Evolutionary conservation across 2,329 filamentous ascomycete genomes (phyloP).

Genomic region (Fusarium tuaranense): DNA sequence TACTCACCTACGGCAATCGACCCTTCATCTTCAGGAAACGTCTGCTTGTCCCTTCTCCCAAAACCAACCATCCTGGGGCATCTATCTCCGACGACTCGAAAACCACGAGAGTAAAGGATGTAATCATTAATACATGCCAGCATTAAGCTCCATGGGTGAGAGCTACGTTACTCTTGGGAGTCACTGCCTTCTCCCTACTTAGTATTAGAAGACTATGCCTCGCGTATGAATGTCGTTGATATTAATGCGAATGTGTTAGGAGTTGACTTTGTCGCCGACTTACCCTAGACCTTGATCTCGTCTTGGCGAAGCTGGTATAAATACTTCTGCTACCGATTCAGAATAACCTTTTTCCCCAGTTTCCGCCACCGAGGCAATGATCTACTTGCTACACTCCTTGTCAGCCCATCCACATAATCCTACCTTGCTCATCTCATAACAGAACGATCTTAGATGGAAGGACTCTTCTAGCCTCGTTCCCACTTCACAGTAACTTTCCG

Average conservation of each 20-base stretch:
- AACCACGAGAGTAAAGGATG: too few relatives aligned
- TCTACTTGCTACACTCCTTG: neutral
- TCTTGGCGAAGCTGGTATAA: neutral
- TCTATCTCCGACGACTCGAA: too few relatives aligned
- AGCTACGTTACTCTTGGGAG: too few relatives aligned
- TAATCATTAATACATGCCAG: too few relatives aligned
- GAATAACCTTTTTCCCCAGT: neutral
- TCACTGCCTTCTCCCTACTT: too few relatives aligned
- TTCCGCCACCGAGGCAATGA: too few relatives aligned
- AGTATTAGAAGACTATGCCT: neutral
- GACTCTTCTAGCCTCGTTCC: neutral
- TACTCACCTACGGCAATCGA: too few relatives aligned
- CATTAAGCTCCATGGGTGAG: too few relatives aligned
- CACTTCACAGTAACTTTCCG: neutral
- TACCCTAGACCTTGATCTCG: neutral
- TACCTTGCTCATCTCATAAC: neutral
- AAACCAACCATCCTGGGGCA: too few relatives aligned
- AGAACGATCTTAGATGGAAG: neutral
- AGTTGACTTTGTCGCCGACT: neutral
- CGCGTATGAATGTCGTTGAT: neutral
- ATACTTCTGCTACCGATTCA: neutral
- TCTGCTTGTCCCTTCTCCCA: too few relatives aligned
- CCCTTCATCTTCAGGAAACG: too few relatives aligned
- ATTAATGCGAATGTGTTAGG: neutral
- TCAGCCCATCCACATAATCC: rapidly evolving